phyloP scores from a whole-genome alignment of 352 stramenopile species.

The Phytophthora lateralis region DNA sequence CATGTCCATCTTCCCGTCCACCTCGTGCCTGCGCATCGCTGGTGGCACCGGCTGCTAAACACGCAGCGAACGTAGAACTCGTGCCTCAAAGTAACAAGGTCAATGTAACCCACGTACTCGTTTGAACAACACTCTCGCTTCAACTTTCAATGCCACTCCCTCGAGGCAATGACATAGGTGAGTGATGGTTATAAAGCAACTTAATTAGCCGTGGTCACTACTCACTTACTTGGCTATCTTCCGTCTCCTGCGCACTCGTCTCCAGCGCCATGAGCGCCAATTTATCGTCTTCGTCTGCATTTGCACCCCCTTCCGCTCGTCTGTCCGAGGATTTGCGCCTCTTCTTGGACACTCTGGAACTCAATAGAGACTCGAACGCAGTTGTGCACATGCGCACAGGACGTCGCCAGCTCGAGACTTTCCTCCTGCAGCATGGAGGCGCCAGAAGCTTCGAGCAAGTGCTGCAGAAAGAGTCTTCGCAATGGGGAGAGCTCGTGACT shows the following conservation, averaged over 20 bases:
- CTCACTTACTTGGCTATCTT: constrained; percentile 29
- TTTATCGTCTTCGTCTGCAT: constrained; percentile 21
- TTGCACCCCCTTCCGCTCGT: constrained; percentile 44
- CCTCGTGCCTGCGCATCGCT: constrained; percentile 34
- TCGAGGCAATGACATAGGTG: not conserved
- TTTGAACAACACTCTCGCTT: not conserved
- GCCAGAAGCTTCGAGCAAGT: constrained; percentile 42
- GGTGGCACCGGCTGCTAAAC: constrained; percentile 38
- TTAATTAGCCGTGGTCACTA: no score
- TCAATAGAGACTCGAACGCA: constrained; percentile 18
- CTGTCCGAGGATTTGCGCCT: constrained; percentile 43
- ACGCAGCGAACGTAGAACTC: not conserved
- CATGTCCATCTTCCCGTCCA: constrained; percentile 38
- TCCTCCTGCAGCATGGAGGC: constrained; percentile 42
- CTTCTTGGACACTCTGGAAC: constrained; percentile 44
- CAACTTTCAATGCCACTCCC: constrained; percentile 24
- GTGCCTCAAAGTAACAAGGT: constrained; percentile 3
- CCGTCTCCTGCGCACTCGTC: constrained; percentile 1
- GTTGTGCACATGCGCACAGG: constrained; percentile 56
- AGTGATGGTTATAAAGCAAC: constrained; percentile 16
- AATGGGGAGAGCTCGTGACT: constrained; percentile 54
- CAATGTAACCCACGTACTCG: constrained; percentile 1
- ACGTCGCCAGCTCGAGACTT: constrained; percentile 57
- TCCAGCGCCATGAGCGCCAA: constrained; percentile 12
- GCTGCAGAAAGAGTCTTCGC: constrained; percentile 35